phyloP scores from a whole-genome alignment of 2,329 filamentous ascomycete species.

The Cladosporium sp. region DNA sequence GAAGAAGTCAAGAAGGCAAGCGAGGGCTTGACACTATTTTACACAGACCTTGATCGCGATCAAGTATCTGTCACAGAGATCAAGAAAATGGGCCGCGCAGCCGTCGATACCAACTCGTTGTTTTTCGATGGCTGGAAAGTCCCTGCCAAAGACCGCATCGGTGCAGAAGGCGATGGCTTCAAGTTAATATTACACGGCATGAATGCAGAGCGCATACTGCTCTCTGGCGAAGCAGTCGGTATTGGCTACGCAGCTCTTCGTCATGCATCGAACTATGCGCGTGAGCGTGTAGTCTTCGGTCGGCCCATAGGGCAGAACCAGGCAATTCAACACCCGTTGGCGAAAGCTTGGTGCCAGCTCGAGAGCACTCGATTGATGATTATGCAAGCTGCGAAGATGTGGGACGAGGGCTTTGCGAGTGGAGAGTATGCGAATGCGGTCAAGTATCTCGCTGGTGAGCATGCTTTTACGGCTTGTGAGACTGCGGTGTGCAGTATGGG shows the following conservation, averaged over 20 bases:
- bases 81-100: constrained; percentile 48
- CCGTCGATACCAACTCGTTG: constrained; percentile 47
- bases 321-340: constrained; percentile 64
- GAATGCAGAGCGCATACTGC: constrained; percentile 74
- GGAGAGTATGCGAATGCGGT: constrained; percentile 63
- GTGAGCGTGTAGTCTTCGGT: constrained; percentile 66
- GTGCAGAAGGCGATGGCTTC: constrained; percentile 47
- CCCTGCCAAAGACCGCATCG: constrained; percentile 42
- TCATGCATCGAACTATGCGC: constrained; percentile 63
- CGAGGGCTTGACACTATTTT: constrained; percentile 48
- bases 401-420: constrained; percentile 53
- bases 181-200: constrained; percentile 69
- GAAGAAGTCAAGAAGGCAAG: constrained; percentile 45
- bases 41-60: constrained; percentile 43
- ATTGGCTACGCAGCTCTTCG: constrained; percentile 48
- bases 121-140: constrained; percentile 49
- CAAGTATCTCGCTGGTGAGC: constrained; percentile 69
- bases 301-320: constrained; percentile 67
- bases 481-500: constrained; percentile 60
- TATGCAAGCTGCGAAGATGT: constrained; percentile 65
- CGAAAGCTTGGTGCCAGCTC: constrained; percentile 64
- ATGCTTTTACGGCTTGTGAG: constrained; percentile 64
- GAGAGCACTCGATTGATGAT: constrained; percentile 66
- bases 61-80: constrained; percentile 46
- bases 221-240: constrained; percentile 57